A percentile compares a stretch with the other conserved stretches of the same genome.
Evolutionary conservation across 2,329 filamentous ascomycete species (phyloP).

Genomic region (Colletotrichum magnum): DNA sequence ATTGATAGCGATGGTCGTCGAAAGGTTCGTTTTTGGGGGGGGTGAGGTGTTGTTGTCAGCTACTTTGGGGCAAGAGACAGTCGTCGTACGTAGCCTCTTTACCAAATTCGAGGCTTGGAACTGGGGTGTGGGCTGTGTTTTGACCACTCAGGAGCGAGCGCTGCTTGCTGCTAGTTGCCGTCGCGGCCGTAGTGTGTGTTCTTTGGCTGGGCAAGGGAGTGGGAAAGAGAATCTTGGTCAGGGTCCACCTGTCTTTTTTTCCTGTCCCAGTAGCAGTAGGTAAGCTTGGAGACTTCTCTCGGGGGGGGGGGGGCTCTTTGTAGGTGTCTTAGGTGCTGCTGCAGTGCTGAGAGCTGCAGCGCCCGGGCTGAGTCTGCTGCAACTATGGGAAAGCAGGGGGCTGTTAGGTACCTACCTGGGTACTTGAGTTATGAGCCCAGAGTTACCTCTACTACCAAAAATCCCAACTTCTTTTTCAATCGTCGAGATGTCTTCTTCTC

Average conservation of each 20-base stretch:
- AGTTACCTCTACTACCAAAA: not conserved
- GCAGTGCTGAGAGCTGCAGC: not conserved
- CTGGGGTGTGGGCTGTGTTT: constrained; percentile 24
- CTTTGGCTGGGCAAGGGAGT: not conserved
- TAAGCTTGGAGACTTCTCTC: not conserved
- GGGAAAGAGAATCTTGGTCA: not conserved
- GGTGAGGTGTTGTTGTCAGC: constrained; percentile 36
- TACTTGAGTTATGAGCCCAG: not conserved
- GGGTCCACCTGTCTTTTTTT: constrained; percentile 1
- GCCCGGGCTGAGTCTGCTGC: not conserved
- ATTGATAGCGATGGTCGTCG: not conserved
- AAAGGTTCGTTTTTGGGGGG: constrained; percentile 1
- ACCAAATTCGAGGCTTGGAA: constrained; percentile 40
- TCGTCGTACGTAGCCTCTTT: constrained; percentile 42
- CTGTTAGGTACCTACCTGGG: not conserved
- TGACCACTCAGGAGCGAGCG: constrained; percentile 25
- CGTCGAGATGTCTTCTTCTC: not conserved
- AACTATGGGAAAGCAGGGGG: not conserved
- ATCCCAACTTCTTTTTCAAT: not conserved
- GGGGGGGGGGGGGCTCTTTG: not conserved
- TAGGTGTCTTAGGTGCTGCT: not conserved
- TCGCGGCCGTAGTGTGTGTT: not conserved
- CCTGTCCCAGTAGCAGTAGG: not conserved
- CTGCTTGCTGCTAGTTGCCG: not conserved
- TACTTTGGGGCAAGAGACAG: constrained; percentile 29